phyloP scores from a whole-genome alignment of 73 alveolate species.

The Effrenium voratum region DNA sequence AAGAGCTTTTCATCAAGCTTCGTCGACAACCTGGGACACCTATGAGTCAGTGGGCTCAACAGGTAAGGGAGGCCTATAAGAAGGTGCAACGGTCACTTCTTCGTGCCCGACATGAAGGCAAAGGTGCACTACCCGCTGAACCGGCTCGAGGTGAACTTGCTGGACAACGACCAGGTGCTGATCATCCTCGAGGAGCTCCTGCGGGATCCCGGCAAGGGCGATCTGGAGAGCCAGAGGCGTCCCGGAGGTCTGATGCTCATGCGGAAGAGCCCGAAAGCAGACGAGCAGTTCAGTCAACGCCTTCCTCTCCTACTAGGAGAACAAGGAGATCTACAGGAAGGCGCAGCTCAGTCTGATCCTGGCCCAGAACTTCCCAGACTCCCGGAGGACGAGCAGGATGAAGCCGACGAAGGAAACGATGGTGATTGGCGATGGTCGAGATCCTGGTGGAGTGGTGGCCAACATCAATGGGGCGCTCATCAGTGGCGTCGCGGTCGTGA shows the following conservation, averaged over 20 bases:
- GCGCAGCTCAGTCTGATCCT: background rate
- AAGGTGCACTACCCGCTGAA: too few species aligned
- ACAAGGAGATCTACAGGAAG: background rate
- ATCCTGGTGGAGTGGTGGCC: too few species aligned
- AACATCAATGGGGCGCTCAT: background rate
- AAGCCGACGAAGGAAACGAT: background rate
- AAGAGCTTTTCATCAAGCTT: conserved; percentile 28
- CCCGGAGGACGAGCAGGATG: background rate
- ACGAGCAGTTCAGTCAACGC: background rate
- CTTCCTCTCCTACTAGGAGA: background rate
- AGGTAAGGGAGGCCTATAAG: conserved; percentile 14
- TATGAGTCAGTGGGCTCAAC: background rate
- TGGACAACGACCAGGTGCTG: too few species aligned
- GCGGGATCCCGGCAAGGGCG: background rate
- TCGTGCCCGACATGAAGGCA: background rate
- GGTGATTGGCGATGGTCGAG: background rate
- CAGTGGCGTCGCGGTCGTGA: background rate
- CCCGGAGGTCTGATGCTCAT: background rate
- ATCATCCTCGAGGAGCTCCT: too few species aligned
- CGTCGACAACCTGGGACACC: background rate
- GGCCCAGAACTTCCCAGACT: background rate
- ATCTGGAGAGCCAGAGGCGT: background rate
- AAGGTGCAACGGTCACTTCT: background rate
- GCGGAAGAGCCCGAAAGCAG: background rate
- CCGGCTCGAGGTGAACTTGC: too few species aligned